Conservation (phyloP, 108 stramenopile genomes). For the Nannochloropsis oceanica region DNA sequence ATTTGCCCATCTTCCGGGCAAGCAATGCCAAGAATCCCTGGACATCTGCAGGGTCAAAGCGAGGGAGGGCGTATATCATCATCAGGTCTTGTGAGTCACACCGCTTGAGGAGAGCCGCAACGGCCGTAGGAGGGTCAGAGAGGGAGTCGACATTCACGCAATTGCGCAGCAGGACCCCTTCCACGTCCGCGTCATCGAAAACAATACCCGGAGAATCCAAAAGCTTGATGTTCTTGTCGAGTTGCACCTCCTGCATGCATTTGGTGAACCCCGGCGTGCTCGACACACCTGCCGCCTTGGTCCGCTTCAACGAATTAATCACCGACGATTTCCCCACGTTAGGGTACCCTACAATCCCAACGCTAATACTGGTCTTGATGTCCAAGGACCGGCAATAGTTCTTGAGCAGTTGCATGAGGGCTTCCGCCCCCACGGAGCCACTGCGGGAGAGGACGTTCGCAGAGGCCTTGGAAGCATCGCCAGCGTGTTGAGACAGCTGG, state of each 20-base stretch:
- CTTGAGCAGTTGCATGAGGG: conserved; percentile 81
- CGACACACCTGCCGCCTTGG: conserved; percentile 79
- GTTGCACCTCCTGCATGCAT: conserved; percentile 80
- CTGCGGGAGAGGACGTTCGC: conserved; percentile 6
- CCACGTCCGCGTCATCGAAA: conserved; percentile 50
- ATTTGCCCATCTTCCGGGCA: conserved; percentile 69
- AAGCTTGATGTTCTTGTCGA: conserved; percentile 82
- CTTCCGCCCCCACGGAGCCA: conserved; percentile 78
- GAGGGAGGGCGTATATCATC: conserved; percentile 75
- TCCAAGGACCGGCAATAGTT: conserved; percentile 72
- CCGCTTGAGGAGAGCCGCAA: conserved; percentile 60
- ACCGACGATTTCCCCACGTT: conserved; percentile 90
- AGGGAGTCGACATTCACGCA: conserved; percentile 87
- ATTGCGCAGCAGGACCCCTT: conserved; percentile 63
- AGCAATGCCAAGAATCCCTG: conserved; percentile 83
- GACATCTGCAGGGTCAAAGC: conserved; percentile 50
- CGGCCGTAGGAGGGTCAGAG: conserved; percentile 73
- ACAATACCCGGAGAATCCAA: conserved; percentile 97
- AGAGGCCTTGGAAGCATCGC: conserved; percentile 30
- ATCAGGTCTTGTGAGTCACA: conserved; percentile 68
- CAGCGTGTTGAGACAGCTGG: conserved; percentile 19
- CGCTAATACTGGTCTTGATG: conserved; percentile 33
- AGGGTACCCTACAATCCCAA: conserved; percentile 60
- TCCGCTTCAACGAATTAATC: conserved; percentile 82
- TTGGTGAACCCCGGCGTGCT: conserved; percentile 90